phyloP scores from a whole-genome alignment of 371 early-diverging fungal species.

The Sporodiniella umbellata region DNA sequence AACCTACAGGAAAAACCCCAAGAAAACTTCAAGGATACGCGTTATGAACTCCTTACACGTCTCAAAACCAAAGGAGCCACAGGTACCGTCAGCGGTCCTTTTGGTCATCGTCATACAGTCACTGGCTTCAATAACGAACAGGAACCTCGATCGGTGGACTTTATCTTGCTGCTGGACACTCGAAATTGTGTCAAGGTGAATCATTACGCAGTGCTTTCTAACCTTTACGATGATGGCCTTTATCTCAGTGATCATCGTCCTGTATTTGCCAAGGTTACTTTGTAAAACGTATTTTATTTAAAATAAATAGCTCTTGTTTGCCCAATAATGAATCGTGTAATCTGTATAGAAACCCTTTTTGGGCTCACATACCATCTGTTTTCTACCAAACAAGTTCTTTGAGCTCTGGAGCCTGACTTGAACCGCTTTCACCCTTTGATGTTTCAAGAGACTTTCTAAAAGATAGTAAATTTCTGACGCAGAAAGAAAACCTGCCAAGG shows the following conservation, averaged over 20 bases:
- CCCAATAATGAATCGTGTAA: slow-evolving; percentile 15
- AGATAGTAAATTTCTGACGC: slow-evolving; percentile 11
- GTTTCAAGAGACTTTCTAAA: slow-evolving; percentile 5
- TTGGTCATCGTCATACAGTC: slow-evolving; percentile 36
- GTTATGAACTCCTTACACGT: slow-evolving; percentile 30
- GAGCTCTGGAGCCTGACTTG: background rate
- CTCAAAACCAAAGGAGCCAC: slow-evolving; percentile 15
- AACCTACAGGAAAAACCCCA: slow-evolving; percentile 15
- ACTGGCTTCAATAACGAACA: slow-evolving; percentile 47
- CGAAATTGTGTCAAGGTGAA: too few species aligned
- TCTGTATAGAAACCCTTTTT: background rate
- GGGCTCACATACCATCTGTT: background rate
- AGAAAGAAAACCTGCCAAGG: slow-evolving; percentile 5
- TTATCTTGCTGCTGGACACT: too few species aligned
- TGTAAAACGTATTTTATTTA: slow-evolving; percentile 13
- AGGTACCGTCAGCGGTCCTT: slow-evolving; percentile 35
- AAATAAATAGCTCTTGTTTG: slow-evolving; percentile 3
- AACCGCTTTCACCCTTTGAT: background rate
- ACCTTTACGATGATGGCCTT: slow-evolving; percentile 7
- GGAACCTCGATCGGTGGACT: too few species aligned
- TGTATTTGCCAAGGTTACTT: slow-evolving; percentile 37
- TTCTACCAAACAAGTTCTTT: slow-evolving; percentile 3
- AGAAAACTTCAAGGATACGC: slow-evolving; percentile 28
- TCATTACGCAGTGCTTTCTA: slow-evolving; percentile 23
- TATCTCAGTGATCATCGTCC: slow-evolving; percentile 52